phyloP scores from a whole-genome alignment of 371 early-diverging fungal species.

The Mucor piriformis region DNA sequence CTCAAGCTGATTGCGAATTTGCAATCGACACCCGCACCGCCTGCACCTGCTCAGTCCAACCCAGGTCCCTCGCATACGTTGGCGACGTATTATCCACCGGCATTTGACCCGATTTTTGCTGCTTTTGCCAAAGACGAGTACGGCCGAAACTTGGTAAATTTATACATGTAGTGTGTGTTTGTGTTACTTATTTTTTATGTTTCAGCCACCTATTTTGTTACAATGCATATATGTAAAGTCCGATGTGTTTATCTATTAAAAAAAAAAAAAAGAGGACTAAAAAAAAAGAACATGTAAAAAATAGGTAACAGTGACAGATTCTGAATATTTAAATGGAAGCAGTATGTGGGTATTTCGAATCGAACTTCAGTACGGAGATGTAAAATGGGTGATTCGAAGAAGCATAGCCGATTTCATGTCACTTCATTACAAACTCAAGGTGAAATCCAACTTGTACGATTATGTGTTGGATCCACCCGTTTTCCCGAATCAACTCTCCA shows the following conservation, averaged over 20 bases:
- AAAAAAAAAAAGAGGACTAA: neutral
- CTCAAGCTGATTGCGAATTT: constrained; percentile 36
- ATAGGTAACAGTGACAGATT: constrained; percentile 60
- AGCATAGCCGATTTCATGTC: constrained; percentile 71
- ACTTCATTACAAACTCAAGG: constrained; percentile 66
- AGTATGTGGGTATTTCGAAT: constrained; percentile 65
- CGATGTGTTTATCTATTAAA: too few species aligned
- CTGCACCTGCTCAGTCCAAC: neutral
- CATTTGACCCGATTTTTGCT: constrained; percentile 47
- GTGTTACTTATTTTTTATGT: neutral
- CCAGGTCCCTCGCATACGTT: constrained; percentile 30
- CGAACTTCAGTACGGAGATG: constrained; percentile 78
- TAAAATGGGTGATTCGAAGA: constrained; percentile 79
- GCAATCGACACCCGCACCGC: constrained; percentile 11
- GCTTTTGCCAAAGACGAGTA: constrained; percentile 48
- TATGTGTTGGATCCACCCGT: constrained; percentile 46
- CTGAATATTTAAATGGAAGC: constrained; percentile 42
- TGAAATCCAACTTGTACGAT: constrained; percentile 47
- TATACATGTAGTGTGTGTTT: neutral
- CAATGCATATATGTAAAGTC: constrained; percentile 40
- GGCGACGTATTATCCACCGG: constrained; percentile 49
- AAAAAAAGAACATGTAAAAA: neutral
- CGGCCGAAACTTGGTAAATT: constrained; percentile 41
- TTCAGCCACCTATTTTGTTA: constrained; percentile 48
- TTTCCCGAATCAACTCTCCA: constrained; percentile 52